Base-by-base conservation (phyloP, 2,329 filamentous ascomycete species). In the Alternaria conjuncta region DNA sequence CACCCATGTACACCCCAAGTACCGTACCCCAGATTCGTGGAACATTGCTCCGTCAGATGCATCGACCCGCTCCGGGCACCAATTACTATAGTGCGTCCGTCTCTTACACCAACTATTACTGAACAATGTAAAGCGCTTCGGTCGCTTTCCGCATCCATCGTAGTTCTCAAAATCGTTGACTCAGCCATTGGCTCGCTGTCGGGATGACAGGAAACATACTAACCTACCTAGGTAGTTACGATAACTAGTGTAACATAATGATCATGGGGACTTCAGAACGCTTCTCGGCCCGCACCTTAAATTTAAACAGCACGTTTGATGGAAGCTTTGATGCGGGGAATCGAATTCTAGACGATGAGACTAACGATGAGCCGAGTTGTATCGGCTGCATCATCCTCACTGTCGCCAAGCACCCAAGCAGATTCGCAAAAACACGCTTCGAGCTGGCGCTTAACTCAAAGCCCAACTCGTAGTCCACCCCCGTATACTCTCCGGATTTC, bases 171-270 rank as follows among this genome's bases (percentile, higher is more conserved):
- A 13, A 5, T 36, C 18, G 15, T 28, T 28, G 10, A 32, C 18
- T 5, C 4, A 6, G 43, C 49, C 5, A 65, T 63, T 65, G 63
- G 63, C 12, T 59, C 60, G 47, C 53, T 54, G 63, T 65, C 60
- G 63, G 63, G 28, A 60, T 13, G 1, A 15, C 36, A 18, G 11
- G 13, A 36, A 45, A 28, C 41, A 15, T 54, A 15, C 44, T 47
- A 59, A 23, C 41, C 20, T 20, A 46, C 15, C 25, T 25, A 28
- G 9, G n/a, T 43, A 55, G 46, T 32, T 20, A 36, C 11, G 2
- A 43, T 23, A 12, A 55, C 32, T 41, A 23, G 30, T 11, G 25
- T 32, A 23, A 23, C 20, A 54, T 25, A 28, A 8, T 18, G 53
- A 30, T 65, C 63, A 65, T 62, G 63, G 54, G 60, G 51, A 45